These are phyloP conservation scores for Paraconiothyrium brasiliense DNA, from an alignment of 2,329 filamentous ascomycete species.

Conservation along the genomic window DNA sequence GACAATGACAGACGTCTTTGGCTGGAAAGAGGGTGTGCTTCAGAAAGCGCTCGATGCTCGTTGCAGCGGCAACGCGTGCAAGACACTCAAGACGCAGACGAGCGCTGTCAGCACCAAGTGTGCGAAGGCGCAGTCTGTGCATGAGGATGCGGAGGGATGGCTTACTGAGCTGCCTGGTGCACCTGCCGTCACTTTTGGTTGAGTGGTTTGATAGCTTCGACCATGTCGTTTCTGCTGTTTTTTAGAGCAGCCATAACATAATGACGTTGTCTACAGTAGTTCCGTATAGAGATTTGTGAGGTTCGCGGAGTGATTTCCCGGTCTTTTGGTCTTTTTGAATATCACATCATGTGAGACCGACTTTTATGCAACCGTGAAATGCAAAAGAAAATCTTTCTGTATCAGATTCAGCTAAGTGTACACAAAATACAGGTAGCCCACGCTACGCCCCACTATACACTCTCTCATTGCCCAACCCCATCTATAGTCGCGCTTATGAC, in stretches of 20 bases:
- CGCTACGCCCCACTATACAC: slow-evolving; percentile 15
- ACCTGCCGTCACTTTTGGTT: slow-evolving; percentile 3
- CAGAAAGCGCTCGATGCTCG: slow-evolving; percentile 41
- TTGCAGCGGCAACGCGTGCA: slow-evolving; percentile 34
- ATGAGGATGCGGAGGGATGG: slow-evolving; percentile 25
- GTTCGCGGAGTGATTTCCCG: not conserved
- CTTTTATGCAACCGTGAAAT: slow-evolving; percentile 1
- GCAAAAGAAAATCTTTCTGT: slow-evolving; percentile 39
- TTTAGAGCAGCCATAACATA: not conserved
- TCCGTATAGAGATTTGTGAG: not conserved
- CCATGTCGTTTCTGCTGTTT: not conserved
- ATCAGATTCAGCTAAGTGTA: slow-evolving; percentile 45
- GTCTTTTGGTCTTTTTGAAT: not conserved
- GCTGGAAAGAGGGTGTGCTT: slow-evolving; percentile 40
- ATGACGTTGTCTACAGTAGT: not conserved
- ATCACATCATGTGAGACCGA: not conserved
- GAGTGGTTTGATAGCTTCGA: not conserved
- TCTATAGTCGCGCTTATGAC: slow-evolving; percentile 34
- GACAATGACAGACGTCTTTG: slow-evolving; percentile 26
- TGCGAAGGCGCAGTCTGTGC: slow-evolving; percentile 20
- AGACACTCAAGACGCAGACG: slow-evolving; percentile 34
- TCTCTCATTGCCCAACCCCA: not conserved
- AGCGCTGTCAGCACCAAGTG: slow-evolving; percentile 20
- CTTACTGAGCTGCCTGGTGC: slow-evolving; percentile 20
- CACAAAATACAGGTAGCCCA: slow-evolving; percentile 46